Evolutionary conservation across 2,329 filamentous ascomycete species (phyloP), one percentile per base, ranked within the genome.

Genomic region (Fusarium austroafricanum): DNA sequence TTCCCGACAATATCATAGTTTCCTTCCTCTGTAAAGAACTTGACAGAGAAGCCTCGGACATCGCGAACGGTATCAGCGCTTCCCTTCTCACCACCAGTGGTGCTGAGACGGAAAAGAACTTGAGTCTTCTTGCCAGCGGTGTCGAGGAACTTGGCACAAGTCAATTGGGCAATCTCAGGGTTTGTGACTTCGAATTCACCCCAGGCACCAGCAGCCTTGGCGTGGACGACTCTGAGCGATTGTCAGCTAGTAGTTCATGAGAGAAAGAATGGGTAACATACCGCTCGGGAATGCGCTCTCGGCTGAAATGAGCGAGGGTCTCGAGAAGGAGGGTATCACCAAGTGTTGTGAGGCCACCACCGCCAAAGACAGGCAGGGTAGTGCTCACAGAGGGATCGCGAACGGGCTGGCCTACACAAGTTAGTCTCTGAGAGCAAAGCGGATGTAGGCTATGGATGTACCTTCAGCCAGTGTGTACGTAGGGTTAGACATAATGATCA

Each of bases 41-140:
- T 77, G 50, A 75, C 65, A 2, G 89, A 89, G 72, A 91, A 92
- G 1, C 90, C 90, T 63, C 89, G 88, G 0, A 91, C 87, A 79
- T 92, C 90, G 33, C 90, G 84, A 15, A 86, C 87, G 0, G 88
- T 88, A 65, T 92, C 90, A 4, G 87, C 84, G 65, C 86, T 89
- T 23, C 90, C 90, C 26, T 86, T 82, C 45, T 86, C 89, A 6
- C 88, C 87, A 15, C 88, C 87, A n/a, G 92, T 90, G 5, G 90
- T 92, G 0, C 88, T 91, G 71, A 92, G 89, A 20, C 90, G 87
- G n/a, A 88, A 79, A 51, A 91, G 90, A 2, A 88, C 79, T 0
- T 86, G 78, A 31, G 76, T 77, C 73, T 85, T 86, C 67, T 86
- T 87, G 1, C 86, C 86, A n/a, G 84, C 75, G 2, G 75, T 76